Base-by-base conservation (phyloP, 1,284 basidiomycete species). In the Irpex sp. region DNA sequence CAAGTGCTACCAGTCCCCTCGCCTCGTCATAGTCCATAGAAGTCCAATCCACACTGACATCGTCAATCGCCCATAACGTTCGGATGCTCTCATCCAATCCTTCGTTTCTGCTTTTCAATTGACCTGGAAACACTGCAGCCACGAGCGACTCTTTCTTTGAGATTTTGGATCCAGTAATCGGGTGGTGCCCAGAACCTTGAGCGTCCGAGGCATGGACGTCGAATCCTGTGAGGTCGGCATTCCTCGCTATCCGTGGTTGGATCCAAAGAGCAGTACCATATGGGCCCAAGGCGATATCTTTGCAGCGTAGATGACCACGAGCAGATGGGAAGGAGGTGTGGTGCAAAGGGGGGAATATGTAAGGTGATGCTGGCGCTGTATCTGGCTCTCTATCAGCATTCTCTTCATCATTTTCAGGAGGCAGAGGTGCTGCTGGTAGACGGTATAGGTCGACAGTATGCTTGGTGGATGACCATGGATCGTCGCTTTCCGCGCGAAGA, bases 241-340 rank as follows among this genome's bases (percentile, higher is more conserved):
- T 62, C n/a, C 69, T 68, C 19, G 70, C 58, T 6, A 66, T 68
- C 49, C 75, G 78, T 2, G 86, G 86, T 61, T 81, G 80, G 21
- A 87, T 78, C 85, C 86, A 88, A 4, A 83, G 72, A 2, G 85
- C 84, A 0, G 85, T 86, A 3, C 84, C 83, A 59, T 78, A 74
- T 8, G 72, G 70, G 1, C 86, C 86, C 21, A 87, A 76, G 11
- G 79, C 69, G 63, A 88, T 77, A 61, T 79, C 75, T 2, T 78
- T 77, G 65, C 83, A 87, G 36, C 80, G 78, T 7, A 86, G 75
- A 13, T 81, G 76, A 15, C 85, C 86, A 13, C 77, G 80, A 3
- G 73, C 70, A 13, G 81, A 78, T 4, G 72, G 68, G 9, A 81
- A 73, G 39, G 71, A 71, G n/a, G 75, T 67, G 0, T 74, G 70